Evolutionary conservation across 108 stramenopile genomes (phyloP).

Genomic region (Epithemia pelagica): DNA sequence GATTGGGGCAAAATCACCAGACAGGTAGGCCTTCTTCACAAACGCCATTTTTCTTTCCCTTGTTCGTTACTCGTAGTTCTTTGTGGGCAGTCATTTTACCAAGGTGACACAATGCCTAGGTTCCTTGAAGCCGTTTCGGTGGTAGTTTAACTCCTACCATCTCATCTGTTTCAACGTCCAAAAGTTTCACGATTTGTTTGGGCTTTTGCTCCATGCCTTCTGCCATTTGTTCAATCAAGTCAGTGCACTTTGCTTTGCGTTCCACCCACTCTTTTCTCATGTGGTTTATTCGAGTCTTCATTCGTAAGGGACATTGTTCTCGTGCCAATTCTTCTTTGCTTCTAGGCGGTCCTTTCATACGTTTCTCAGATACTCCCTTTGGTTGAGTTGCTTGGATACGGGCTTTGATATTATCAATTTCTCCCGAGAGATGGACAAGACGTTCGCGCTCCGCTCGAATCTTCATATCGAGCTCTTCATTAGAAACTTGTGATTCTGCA

Average conservation of each 20-base stretch:
- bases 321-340: slow-evolving; percentile 16
- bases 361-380: slow-evolving; percentile 10
- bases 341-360: slow-evolving; percentile 15
- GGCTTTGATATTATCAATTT: slow-evolving; percentile 23
- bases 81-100: no score
- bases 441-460: slow-evolving; percentile 23
- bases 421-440: slow-evolving; percentile 24
- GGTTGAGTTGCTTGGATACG: slow-evolving; percentile 18
- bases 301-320: slow-evolving; percentile 17
- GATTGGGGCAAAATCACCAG: no score
- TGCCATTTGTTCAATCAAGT: slow-evolving; percentile 73
- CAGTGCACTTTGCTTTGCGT: slow-evolving; percentile 71
- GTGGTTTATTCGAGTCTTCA: slow-evolving; percentile 64
- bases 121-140: no score
- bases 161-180: slow-evolving; percentile 82
- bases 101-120: no score
- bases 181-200: slow-evolving; percentile 65
- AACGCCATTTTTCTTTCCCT: no score
- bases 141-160: slow-evolving; percentile 37
- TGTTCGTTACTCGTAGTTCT: no score
- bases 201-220: slow-evolving; percentile 85
- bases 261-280: slow-evolving; percentile 67
- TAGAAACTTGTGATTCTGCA: slow-evolving; percentile 40
- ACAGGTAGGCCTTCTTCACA: no score
- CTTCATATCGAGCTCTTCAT: slow-evolving; percentile 38